Conservation (phyloP, 2,329 filamentous ascomycete species). For the Cladobotryum protrusum region DNA sequence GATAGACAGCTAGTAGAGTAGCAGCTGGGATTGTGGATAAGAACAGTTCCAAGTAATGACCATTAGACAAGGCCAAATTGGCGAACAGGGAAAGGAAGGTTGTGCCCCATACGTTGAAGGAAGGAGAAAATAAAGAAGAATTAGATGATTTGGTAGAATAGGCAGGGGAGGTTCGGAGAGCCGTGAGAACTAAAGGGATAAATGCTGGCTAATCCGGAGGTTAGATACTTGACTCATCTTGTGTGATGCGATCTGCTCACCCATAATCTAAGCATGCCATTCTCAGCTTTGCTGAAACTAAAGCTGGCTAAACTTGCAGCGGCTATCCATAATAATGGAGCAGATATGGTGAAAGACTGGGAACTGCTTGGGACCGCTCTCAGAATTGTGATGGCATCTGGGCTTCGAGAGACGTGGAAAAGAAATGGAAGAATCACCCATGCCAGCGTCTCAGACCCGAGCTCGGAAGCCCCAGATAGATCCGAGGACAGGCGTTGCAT, state of each 20-base stretch:
- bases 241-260: slow-evolving; percentile 5
- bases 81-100: slow-evolving; percentile 1
- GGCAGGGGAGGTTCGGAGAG: neutral
- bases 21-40: slow-evolving; percentile 23
- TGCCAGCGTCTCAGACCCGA: slow-evolving; percentile 3
- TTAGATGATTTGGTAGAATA: neutral
- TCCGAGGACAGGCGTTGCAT: slow-evolving; percentile 1
- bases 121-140: neutral
- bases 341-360: neutral
- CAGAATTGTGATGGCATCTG: neutral
- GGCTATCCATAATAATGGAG: slow-evolving; percentile 10
- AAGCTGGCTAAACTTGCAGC: slow-evolving; percentile 5
- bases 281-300: slow-evolving; percentile 17
- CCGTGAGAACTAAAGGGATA: slow-evolving; percentile 18
- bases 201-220: slow-evolving; percentile 16
- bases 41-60: slow-evolving; percentile 16
- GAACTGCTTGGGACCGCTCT: neutral
- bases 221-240: neutral
- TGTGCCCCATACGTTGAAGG: slow-evolving; percentile 1
- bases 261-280: slow-evolving; percentile 6
- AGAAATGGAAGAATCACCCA: slow-evolving; percentile 3
- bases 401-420: neutral
- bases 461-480: slow-evolving; percentile 1
- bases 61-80: slow-evolving; percentile 21
- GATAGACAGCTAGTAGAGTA: slow-evolving; percentile 25